Evolutionary conservation across 495 filamentous ascomycete genomes (phyloP), one percentile per base, ranked within the genome.

Genomic region (Aspergillus mulundensis): DNA sequence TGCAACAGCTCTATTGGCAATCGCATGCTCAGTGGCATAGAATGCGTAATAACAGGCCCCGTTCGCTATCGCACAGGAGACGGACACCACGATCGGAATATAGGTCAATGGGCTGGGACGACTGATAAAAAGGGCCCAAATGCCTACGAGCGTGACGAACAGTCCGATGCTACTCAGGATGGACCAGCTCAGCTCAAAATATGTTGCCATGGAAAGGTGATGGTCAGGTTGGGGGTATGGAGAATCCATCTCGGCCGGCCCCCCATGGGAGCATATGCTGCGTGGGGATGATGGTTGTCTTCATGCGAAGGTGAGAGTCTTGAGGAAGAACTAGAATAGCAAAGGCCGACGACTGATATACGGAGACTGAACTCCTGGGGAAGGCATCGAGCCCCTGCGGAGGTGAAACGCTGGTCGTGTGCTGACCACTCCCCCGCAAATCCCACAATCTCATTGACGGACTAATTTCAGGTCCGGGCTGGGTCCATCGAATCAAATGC

Each of bases 31-130:
- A 1, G 63, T 59, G 49, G 32, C 32, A 36, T 73, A 73, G 52
- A 66, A 73, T n/a, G 66, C 65, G 54, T 61, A 73, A 51, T 65
- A 72, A 42, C 69, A 72, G 3, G 70, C 53, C 16, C 70, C 69
- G 46, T 73, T 70, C 5, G 70, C 69, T 39, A 69, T 53, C 12
- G 67, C 59, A 16, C 64, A 43, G 14, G 64, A 66, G 14, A 54
- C 46, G 1, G 69, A 71, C 14, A 63, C 58, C 15, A 70, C 39
- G 32, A 73, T 57, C 0, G 70, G 70, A 39, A 73, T 62, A 28
- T 63, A 41, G 12, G 61, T 52, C 16, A 70, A 25, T 10, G 64
- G 66, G n/a, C 61, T 65, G 12, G 62, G 52, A 18, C 57, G 52
- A 10, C 62, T 68, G 52, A 70, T 65, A 21, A 66, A 58, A 23